These are phyloP conservation scores for Mycena filopes DNA, from an alignment of 768 basidiomycete species.

Conservation along the genomic window DNA sequence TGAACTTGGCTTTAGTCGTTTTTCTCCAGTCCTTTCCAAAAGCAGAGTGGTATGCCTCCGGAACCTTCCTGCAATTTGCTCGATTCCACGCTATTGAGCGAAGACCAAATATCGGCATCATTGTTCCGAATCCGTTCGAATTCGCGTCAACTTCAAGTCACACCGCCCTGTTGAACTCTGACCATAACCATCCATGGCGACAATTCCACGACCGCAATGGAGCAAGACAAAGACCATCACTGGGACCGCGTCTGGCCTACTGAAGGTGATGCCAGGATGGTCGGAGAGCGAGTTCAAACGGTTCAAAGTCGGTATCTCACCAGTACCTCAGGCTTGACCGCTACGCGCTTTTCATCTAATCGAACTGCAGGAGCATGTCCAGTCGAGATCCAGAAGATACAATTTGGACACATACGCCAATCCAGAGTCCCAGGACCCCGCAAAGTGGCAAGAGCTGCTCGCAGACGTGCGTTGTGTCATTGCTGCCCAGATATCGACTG, in stretches of 20 bases:
- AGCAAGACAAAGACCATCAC: neutral
- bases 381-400: neutral
- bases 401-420: neutral
- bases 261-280: neutral
- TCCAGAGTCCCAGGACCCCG: neutral
- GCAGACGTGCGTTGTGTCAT: neutral
- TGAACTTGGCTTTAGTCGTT: too few species aligned
- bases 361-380: neutral
- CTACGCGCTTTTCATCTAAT: neutral
- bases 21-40: too few species aligned
- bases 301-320: neutral
- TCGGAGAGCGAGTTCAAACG: neutral
- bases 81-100: too few species aligned
- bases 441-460: neutral
- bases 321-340: neutral
- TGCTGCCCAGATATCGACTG: too few species aligned
- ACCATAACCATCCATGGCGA: neutral
- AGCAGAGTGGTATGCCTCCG: too few species aligned
- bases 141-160: too few species aligned
- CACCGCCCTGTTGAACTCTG: neutral
- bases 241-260: neutral
- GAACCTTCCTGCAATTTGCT: too few species aligned
- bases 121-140: too few species aligned
- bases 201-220: neutral
- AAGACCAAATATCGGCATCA: too few species aligned